phyloP scores from a whole-genome alignment of 306 rosid species.

The peach (Prunus persica) region DNA sequence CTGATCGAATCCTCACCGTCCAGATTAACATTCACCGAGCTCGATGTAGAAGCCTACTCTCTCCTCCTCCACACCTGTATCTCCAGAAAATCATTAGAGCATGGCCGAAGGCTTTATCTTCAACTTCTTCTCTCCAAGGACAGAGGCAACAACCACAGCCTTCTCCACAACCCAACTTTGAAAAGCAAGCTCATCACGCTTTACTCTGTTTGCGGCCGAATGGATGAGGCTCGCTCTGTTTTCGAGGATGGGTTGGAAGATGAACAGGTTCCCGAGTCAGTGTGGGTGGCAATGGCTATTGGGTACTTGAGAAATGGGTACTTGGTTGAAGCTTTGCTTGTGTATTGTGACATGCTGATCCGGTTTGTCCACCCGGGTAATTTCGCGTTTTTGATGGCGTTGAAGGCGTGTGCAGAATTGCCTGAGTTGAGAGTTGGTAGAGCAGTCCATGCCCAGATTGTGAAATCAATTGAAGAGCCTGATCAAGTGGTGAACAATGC shows the following conservation, averaged over 20 bases:
- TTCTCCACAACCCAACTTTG: slow-evolving; percentile 43
- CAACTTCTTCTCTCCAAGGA: slow-evolving; percentile 29
- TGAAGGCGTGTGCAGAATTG: slow-evolving; percentile 43
- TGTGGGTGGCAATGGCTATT: slow-evolving; percentile 64
- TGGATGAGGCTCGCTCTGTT: slow-evolving; percentile 44
- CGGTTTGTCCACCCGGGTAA: slow-evolving; percentile 34
- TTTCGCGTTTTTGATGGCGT: slow-evolving; percentile 48
- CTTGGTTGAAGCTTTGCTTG: slow-evolving; percentile 36
- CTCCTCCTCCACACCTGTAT: slow-evolving; percentile 55
- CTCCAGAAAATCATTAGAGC: slow-evolving; percentile 40
- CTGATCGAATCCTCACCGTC: slow-evolving; percentile 42
- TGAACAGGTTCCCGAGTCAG: slow-evolving; percentile 23
- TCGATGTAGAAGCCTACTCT: slow-evolving; percentile 27
- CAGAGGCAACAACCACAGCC: slow-evolving; percentile 5
- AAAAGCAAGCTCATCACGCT: slow-evolving; percentile 57
- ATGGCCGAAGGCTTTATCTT: slow-evolving; percentile 48
- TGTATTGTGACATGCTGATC: slow-evolving; percentile 49
- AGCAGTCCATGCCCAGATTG: slow-evolving; percentile 52
- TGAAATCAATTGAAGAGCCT: slow-evolving; percentile 39
- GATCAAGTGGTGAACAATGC: slow-evolving; percentile 68
- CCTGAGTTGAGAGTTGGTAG: slow-evolving; percentile 36
- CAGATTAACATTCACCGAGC: slow-evolving; percentile 21
- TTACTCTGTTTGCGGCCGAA: slow-evolving; percentile 50
- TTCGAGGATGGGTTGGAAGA: slow-evolving; percentile 23
- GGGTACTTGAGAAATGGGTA: slow-evolving; percentile 49